Evolutionary conservation across 257 asterid genomes (phyloP).

Genomic region (Jacaranda mimosifolia): DNA sequence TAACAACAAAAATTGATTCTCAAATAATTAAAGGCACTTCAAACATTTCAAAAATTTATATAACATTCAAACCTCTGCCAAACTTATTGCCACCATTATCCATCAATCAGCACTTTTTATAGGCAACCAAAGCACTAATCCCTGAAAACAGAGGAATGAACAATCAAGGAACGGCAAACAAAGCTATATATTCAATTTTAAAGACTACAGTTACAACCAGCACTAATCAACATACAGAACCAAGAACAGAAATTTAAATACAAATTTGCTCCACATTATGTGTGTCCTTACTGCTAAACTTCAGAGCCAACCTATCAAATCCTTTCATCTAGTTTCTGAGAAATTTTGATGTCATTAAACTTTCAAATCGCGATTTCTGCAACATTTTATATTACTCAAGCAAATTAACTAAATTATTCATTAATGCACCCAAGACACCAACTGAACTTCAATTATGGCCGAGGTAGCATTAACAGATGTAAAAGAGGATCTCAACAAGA

Average conservation of each 20-base stretch:
- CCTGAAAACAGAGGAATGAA: slow-evolving; percentile 29
- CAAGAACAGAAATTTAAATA: neutral
- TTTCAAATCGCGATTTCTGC: neutral
- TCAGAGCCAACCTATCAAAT: slow-evolving; percentile 2
- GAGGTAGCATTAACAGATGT: slow-evolving; percentile 1
- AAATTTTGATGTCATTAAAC: neutral
- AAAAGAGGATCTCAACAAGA: neutral
- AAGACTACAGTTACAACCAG: slow-evolving; percentile 8
- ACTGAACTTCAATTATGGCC: slow-evolving; percentile 16
- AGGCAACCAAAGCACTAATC: slow-evolving; percentile 21
- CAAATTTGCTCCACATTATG: slow-evolving; percentile 11
- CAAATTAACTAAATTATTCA: neutral
- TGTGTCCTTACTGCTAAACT: neutral
- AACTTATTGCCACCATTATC: slow-evolving; percentile 44
- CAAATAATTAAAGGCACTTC: neutral
- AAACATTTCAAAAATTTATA: slow-evolving; percentile 4
- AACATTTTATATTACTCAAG: neutral
- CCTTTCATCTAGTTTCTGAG: neutral
- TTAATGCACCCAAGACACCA: slow-evolving; percentile 1
- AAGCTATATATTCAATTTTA: neutral
- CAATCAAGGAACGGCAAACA: slow-evolving; percentile 15
- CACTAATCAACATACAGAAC: neutral
- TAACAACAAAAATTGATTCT: neutral
- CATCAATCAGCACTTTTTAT: slow-evolving; percentile 42
- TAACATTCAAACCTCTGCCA: slow-evolving; percentile 47